Evolutionary conservation across 352 stramenopile species (phyloP).

Genomic region (Globisporangium heterothallicum): DNA sequence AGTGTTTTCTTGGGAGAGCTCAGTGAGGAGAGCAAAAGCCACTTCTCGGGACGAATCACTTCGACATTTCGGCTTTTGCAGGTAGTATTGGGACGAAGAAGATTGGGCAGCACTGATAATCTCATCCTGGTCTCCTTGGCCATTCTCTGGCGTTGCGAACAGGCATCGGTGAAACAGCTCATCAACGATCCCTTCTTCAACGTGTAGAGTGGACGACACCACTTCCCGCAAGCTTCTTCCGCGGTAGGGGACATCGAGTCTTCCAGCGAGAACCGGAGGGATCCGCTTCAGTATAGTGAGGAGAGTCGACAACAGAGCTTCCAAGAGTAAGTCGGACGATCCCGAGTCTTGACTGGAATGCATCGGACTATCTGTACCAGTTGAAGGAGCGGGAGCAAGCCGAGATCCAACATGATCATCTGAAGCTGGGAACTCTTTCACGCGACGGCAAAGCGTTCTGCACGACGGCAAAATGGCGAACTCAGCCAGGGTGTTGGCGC

Average conservation of each 20-base stretch:
- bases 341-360: constrained; percentile 1
- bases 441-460: constrained; percentile 39
- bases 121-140: constrained; percentile 13
- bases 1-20: constrained; percentile 61
- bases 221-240: constrained; percentile 50
- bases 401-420: constrained; percentile 5
- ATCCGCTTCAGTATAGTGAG: constrained; percentile 55
- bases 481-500: constrained; percentile 29
- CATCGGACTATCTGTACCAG: neutral
- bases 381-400: neutral
- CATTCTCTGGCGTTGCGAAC: constrained; percentile 45
- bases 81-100: constrained; percentile 61
- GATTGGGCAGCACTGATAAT: constrained; percentile 13
- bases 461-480: constrained; percentile 46
- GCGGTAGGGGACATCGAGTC: constrained; percentile 32
- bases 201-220: constrained; percentile 35
- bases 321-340: constrained; percentile 33
- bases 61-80: constrained; percentile 79
- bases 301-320: constrained; percentile 55
- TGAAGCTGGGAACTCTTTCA: constrained; percentile 32
- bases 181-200: constrained; percentile 55
- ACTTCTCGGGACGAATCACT: constrained; percentile 65
- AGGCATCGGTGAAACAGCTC: constrained; percentile 69
- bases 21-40: constrained; percentile 72
- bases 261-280: constrained; percentile 37